Conservation (phyloP, 2,329 filamentous ascomycete genomes). For the Rhytidhysteron rufulum region DNA sequence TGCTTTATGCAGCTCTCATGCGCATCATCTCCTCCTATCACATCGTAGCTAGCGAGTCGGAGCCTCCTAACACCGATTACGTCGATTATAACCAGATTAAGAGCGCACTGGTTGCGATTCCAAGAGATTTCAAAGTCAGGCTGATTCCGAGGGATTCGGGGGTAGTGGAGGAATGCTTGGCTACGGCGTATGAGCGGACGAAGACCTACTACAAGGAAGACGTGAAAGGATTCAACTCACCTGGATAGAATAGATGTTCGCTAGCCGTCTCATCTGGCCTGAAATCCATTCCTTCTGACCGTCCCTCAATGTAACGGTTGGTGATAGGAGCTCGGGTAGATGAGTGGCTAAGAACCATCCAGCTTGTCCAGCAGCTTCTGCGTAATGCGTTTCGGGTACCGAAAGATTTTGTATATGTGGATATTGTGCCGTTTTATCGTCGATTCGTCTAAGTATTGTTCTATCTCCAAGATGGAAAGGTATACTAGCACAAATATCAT, state of each 20-base stretch:
- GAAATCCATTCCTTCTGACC: slow-evolving; percentile 7
- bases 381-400: neutral
- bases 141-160: slow-evolving; percentile 49
- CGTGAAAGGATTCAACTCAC: neutral
- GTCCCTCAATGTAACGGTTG: neutral
- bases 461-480: slow-evolving; percentile 8
- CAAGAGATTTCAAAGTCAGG: slow-evolving; percentile 55
- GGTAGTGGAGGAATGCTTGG: slow-evolving; percentile 39
- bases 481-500: slow-evolving; percentile 7
- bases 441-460: slow-evolving; percentile 1
- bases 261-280: slow-evolving; percentile 1
- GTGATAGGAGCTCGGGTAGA: neutral
- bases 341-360: neutral
- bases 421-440: slow-evolving; percentile 4
- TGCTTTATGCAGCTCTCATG: slow-evolving; percentile 49
- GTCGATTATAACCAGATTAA: slow-evolving; percentile 61
- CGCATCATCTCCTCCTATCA: slow-evolving; percentile 48
- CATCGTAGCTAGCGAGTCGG: slow-evolving; percentile 45
- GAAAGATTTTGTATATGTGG: neutral
- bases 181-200: slow-evolving; percentile 43
- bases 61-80: slow-evolving; percentile 59
- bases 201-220: slow-evolving; percentile 43
- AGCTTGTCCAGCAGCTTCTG: neutral
- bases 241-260: slow-evolving; percentile 3
- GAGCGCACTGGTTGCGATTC: slow-evolving; percentile 57